Evolutionary conservation across 73 alveolate genomes (phyloP), one percentile per base, ranked within the genome.

Genomic region (Stentor coeruleus): DNA sequence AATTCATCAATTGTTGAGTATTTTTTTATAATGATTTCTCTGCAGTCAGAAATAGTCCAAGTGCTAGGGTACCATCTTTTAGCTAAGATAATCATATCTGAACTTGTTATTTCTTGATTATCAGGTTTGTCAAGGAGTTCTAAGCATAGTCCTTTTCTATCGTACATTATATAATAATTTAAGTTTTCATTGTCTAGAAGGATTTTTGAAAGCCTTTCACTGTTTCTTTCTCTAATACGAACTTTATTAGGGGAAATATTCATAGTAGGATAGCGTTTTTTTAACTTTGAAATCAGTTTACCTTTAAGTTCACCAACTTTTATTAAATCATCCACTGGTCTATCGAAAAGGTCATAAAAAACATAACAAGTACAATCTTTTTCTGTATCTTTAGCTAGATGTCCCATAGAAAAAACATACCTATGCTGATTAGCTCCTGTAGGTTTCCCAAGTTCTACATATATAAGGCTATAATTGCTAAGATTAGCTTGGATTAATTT

Each of bases 31-130:
- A 75, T n/a, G 39, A 75, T 75, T 75, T 75, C 83, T n/a, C 39
- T 28, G 6, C 38, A 33, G 0, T 15, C 59, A 37, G 83, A 75
- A 1, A 75, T 20, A n/a, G 20, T n/a, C 72, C 83, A 75, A 0
- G 83, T 75, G 79, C 79, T 66, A 28, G 79, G 79, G 39, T 20
- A 20, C 79, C 79, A 66, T 66, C 37, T 66, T 33, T 31, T 66
- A 28, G 33, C 79, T 28, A 31, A 20, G 0, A 66, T 2, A 33
- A 66, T 33, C 37, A 66, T 20, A 31, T 66, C 79, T 28, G 1
- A 2, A 26, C 11, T 66, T 20, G 2, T 66, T 1, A 66, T 26
- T 28, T 11, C 39, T 2, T 20, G n/a, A 14, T 66, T 40, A 28
- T 66, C 79, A 2, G n/a, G 40, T 31, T 66, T 3, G n/a, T 66